Evolutionary conservation across 306 rosid species (phyloP), one percentile per base, ranked within the genome.

Genomic region (Echinosophora koreensis): DNA sequence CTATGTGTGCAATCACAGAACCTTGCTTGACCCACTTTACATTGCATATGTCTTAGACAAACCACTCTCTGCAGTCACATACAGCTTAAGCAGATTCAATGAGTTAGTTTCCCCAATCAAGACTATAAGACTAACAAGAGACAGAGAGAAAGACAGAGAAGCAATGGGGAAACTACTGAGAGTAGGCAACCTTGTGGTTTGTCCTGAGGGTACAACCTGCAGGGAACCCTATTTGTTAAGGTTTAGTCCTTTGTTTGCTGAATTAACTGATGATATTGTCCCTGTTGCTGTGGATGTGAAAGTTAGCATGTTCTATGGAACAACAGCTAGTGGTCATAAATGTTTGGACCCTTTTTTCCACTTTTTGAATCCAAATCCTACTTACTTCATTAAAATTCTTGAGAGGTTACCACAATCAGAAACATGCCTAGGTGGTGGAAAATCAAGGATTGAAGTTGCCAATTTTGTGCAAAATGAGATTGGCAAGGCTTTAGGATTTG

Each of bases 121-220:
- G 69, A 87, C 96, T 0, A 55, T 84, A 11, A 28, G 86, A 6
- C 83, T 92, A 51, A 86, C 89, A 0, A 84, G 97, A 17, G 83
- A 87, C 59, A 75, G 90, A 46, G 84, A 81, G 34, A 75, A 8
- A 71, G 97, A 92, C 80, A 77, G 79, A 13, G 32, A 51, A 14
- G 71, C 64, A 35, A 88, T 92, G 93, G 47, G 76, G 28, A 86
- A 62, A 18, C 11, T 88, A 38, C 13, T 92, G 1, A 68, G 83
- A 32, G 64, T 56, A 38, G 90, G 92, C 1, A 82, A 82, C 86
- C 78, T 92, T 3, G 97, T 86, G 15, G 90, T 92, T 4, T 92
- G 96, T 60, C 92, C 97, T 5, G 97, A 92, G 78, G 96, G 97
- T 16, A 92, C 97, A 13, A 92, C 97, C 0, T 90, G 97, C 62